A percentile compares a stretch with the other conserved stretches of the same genome.
Conservation (phyloP, 2,329 filamentous ascomycete genomes). For the Neonectria magnoliae region DNA sequence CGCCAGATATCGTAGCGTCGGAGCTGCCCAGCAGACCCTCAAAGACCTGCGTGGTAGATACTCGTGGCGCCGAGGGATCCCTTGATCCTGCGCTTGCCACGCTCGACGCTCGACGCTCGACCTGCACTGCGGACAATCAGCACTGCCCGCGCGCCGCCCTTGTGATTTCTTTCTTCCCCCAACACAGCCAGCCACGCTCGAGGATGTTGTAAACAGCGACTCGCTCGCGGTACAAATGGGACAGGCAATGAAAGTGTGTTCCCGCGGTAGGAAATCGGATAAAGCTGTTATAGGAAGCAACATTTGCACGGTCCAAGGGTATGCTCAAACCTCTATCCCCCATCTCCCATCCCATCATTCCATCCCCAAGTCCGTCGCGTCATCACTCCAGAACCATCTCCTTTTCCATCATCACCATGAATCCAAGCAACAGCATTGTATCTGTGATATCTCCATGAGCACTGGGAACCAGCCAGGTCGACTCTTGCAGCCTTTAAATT, state of each 20-base stretch:
- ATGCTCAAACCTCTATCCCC: constrained; percentile 44
- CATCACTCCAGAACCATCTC: constrained; percentile 17
- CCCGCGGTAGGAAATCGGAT: constrained; percentile 42
- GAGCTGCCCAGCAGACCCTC: constrained; percentile 34
- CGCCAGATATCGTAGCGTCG: constrained; percentile 39
- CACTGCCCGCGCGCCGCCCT: constrained; percentile 31
- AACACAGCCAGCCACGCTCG: constrained; percentile 36
- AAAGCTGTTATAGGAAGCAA: constrained; percentile 34
- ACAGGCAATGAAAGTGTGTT: constrained; percentile 30
- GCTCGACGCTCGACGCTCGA: constrained; percentile 26
- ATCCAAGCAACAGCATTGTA: constrained; percentile 43
- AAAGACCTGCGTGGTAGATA: constrained; percentile 35
- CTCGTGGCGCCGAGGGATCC: constrained; percentile 28
- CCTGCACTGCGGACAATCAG: constrained; percentile 28
- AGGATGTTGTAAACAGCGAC: constrained; percentile 49
- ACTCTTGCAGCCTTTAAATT: constrained; percentile 44
- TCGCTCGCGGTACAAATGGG: constrained; percentile 41
- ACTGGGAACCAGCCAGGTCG: constrained; percentile 39
- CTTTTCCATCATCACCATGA: constrained; percentile 37
- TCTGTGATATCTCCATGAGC: constrained; percentile 45
- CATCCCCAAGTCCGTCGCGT: constrained; percentile 37
- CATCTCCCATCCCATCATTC: constrained; percentile 20
- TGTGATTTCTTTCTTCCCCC: constrained; percentile 37
- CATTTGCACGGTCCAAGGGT: constrained; percentile 44
- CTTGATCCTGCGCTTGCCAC: constrained; percentile 29